Evolutionary conservation across 257 asterid genomes (phyloP).

Genomic region (Echites panduratus): DNA sequence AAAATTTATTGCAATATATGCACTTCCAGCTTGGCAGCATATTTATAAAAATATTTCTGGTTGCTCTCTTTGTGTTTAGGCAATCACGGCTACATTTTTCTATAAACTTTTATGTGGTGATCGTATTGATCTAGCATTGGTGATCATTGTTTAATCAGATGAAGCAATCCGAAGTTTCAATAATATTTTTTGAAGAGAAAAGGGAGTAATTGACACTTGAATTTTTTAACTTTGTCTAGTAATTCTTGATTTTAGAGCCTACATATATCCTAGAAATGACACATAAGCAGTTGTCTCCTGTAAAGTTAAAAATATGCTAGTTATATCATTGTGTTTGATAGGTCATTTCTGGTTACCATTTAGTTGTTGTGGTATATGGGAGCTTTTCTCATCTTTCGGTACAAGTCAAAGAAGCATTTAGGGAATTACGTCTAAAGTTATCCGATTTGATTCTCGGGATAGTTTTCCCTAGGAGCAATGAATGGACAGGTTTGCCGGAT

Average conservation of each 20-base stretch:
- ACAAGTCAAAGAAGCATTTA: constrained; percentile 65
- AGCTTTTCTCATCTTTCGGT: constrained; percentile 14
- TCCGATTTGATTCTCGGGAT: constrained; percentile 76
- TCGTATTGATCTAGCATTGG: neutral
- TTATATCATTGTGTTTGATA: neutral
- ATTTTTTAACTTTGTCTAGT: neutral
- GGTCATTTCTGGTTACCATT: constrained; percentile 5
- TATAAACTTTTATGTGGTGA: neutral
- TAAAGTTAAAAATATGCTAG: neutral
- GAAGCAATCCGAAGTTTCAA: neutral
- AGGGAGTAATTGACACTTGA: neutral
- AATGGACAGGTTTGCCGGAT: constrained; percentile 66
- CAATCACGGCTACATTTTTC: neutral
- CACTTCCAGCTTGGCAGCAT: neutral
- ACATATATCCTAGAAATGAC: neutral
- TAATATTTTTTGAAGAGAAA: too few relatives aligned
- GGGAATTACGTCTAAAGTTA: constrained; percentile 79
- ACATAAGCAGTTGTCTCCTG: neutral
- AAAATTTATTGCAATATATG: neutral
- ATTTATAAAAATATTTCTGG: too few relatives aligned
- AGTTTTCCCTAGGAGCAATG: constrained; percentile 83
- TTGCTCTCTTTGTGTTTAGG: neutral
- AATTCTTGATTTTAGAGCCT: neutral
- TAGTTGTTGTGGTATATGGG: neutral
- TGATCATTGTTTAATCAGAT: neutral